Evolutionary conservation across 2,329 filamentous ascomycete species (phyloP), one percentile per base, ranked within the genome.

Genomic region (Nemania sp.): DNA sequence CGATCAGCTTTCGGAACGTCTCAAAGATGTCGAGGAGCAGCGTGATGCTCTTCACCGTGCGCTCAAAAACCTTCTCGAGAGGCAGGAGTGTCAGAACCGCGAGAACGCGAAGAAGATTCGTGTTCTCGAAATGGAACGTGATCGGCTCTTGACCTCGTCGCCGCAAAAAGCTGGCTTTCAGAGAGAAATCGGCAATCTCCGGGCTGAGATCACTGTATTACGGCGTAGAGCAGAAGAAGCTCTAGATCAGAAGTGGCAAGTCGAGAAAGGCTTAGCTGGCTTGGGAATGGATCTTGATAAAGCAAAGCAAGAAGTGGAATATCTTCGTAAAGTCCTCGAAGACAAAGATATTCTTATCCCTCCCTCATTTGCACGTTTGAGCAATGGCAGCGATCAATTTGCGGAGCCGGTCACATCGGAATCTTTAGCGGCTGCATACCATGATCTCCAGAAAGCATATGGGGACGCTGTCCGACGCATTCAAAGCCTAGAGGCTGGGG

Each of bases 211-310:
- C 58, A 90, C 89, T 46, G 82, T 88, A 14, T 80, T 99, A 52
- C 86, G 94, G 37, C 87, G 87, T 57, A 86, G 94, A 49, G 93
- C 93, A 24, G 93, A 99, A 65, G 93, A 97, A 60, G 93, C 93
- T 14, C 81, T 97, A 12, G 91, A 96, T 67, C 90, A 96, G 66
- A 97, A 97, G 73, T 97, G 90, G 87, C 89, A 95, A 68, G 93
- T 92, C 57, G 93, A 97, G 73, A 95, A 95, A 73, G 91, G 91
- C 15, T 77, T 97, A 2, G 82, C 84, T 47, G 91, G 92, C 50
- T 76, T 97, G 52, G 96, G 96, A 75, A 97, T 96, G 89, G 93
- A 97, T 68, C 83, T 99, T 36, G 94, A 97, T 72, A 89, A 92
- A 58, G 92, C 94, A 22, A 91, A 97, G 71, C 89, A 94, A 69